Evolutionary conservation across 176 grass and related monocot species (phyloP).

Genomic region (Ampelocalamus luodianensis): DNA sequence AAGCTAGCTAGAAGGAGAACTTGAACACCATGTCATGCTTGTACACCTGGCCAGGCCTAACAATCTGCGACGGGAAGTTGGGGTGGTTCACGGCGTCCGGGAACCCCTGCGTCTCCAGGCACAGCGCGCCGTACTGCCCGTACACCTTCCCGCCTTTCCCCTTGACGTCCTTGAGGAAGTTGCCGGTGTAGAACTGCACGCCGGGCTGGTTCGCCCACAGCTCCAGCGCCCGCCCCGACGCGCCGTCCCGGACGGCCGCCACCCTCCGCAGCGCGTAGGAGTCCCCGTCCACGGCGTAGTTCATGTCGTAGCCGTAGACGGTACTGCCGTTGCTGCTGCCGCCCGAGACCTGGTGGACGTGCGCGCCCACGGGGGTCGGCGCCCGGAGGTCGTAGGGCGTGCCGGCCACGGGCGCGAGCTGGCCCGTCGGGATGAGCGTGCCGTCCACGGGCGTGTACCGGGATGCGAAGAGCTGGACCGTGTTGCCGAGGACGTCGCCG

Average conservation of each 20-base stretch:
- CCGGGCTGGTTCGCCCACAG: slow-evolving; percentile 93
- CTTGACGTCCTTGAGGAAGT: slow-evolving; percentile 44
- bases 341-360: slow-evolving; percentile 38
- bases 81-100: slow-evolving; percentile 91
- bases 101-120: slow-evolving; percentile 89
- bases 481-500: slow-evolving; percentile 67
- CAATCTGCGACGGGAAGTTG: slow-evolving; percentile 66
- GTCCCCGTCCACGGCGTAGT: slow-evolving; percentile 61
- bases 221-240: slow-evolving; percentile 61
- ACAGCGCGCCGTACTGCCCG: slow-evolving; percentile 58
- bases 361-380: slow-evolving; percentile 55
- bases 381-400: slow-evolving; percentile 75
- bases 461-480: slow-evolving; percentile 76
- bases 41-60: slow-evolving; percentile 66
- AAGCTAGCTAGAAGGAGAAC: slow-evolving; percentile 58
- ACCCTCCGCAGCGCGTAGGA: slow-evolving; percentile 52
- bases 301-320: slow-evolving; percentile 68
- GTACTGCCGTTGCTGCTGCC: slow-evolving; percentile 29
- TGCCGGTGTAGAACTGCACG: slow-evolving; percentile 91
- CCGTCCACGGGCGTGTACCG: slow-evolving; percentile 65
- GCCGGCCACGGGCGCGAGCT: slow-evolving; percentile 54
- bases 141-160: slow-evolving; percentile 72
- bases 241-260: slow-evolving; percentile 55
- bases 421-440: slow-evolving; percentile 70
- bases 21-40: slow-evolving; percentile 78